Evolutionary conservation across 2,329 filamentous ascomycete species (phyloP).

Genomic region (Colletotrichum lentis): DNA sequence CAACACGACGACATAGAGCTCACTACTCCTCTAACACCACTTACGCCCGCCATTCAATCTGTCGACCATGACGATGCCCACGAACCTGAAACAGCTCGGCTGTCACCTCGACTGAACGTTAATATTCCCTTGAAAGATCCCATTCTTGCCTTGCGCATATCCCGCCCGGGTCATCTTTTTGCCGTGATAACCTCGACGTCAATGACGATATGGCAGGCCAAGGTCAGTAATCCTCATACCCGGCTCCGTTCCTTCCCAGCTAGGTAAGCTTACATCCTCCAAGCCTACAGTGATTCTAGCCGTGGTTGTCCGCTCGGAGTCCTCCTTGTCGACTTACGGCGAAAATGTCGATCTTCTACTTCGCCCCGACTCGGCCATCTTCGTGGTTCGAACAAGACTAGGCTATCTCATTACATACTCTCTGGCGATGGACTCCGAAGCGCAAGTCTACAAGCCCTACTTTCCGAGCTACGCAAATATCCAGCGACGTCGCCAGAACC

Average conservation of each 20-base stretch:
- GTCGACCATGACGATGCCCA: constrained; percentile 63
- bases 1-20: constrained; percentile 49
- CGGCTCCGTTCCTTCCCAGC: constrained; percentile 12
- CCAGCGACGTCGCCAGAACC: constrained; percentile 68
- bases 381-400: constrained; percentile 85
- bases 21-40: constrained; percentile 56
- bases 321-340: constrained; percentile 84
- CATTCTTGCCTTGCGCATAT: constrained; percentile 78
- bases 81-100: constrained; percentile 43
- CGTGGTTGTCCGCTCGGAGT: constrained; percentile 80
- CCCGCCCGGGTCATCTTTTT: constrained; percentile 82
- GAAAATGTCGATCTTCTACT: constrained; percentile 84
- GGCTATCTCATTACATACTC: constrained; percentile 96
- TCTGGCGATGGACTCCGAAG: constrained; percentile 81
- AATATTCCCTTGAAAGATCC: constrained; percentile 64
- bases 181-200: constrained; percentile 85
- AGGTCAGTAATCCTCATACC: constrained; percentile 64
- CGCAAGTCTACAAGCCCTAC: constrained; percentile 83
- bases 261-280: constrained; percentile 17
- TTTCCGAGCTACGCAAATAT: constrained; percentile 74
- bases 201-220: constrained; percentile 96
- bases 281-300: constrained; percentile 90
- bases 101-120: constrained; percentile 42
- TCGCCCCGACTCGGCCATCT: constrained; percentile 88
- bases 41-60: constrained; percentile 65